Base-by-base conservation (phyloP, 208 protist genomes). In the Polymyxa betae region DNA sequence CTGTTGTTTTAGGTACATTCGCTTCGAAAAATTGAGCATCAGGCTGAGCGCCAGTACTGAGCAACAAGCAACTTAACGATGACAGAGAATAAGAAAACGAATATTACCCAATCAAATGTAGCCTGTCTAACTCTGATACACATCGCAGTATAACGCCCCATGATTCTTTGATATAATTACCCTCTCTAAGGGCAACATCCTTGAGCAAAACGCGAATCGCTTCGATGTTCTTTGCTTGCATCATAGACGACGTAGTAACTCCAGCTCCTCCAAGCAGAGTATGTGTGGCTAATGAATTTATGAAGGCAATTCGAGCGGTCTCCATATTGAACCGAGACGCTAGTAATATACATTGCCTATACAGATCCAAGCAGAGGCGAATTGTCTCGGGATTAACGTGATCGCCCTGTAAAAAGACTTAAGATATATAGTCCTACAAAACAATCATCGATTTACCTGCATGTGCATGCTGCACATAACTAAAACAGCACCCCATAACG, bases 191-290 rank as follows among this genome's bases (percentile, higher is more conserved):
- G 5, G 72, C 72, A 82, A 82, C 40, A 35, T 82, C 68, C 52
- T 64, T 32, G 16, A 90, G n/a, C 1, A 97, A 78, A 0, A 94
- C 90, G 77, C 94, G 93, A 45, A 97, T 96, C 49, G 93, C 92
- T 0, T 95, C 94, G 38, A 97, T 94, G 89, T 97, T 97, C 90
- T 97, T 97, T 88, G 91, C 46, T 41, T 94, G 35, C 54, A 96
- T 96, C 88, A 95, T 93, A 38, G 91, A 16, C 10, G 60, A 82
- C 1, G 78, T 91, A 35, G n/a, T 12, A 35, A 43, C n/a, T 38
- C 72, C 72, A 12, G 72, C 5, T 60, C 49, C 49, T 1, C 89
- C 89, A 5, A 91, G 68, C 1, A 91, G 54, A 10, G 95, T 96
- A 52, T 97, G 95, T 52, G 95, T 95, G 0, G 89, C 82, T n/a